phyloP scores from a whole-genome alignment of 2,329 filamentous ascomycete genomes.

The Colletotrichum destructivum region DNA sequence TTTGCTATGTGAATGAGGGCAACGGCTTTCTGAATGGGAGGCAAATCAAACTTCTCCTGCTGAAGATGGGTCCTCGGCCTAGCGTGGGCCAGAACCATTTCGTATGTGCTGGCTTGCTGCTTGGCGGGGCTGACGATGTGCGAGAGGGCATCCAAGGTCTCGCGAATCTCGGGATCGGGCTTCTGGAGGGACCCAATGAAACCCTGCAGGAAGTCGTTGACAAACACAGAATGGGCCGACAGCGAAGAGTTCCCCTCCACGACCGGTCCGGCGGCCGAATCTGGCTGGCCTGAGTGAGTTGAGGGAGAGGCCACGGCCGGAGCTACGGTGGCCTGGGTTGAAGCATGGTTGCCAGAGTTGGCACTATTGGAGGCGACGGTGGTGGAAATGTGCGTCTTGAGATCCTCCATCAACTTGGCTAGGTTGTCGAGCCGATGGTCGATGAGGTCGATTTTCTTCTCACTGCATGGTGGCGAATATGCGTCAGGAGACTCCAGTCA shows the following conservation, averaged over 20 bases:
- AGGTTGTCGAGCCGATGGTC: conserved; percentile 54
- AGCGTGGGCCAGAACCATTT: conserved; percentile 44
- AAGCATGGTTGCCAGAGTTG: not conserved
- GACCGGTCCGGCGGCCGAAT: conserved; percentile 48
- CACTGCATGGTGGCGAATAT: conserved; percentile 44
- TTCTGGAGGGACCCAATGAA: conserved; percentile 48
- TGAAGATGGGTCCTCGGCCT: not conserved
- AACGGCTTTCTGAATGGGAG: conserved; percentile 36
- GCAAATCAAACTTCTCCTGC: conserved; percentile 22
- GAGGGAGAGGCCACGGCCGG: conserved; percentile 18
- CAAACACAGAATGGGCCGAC: conserved; percentile 62
- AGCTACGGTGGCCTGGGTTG: not conserved
- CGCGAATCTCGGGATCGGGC: conserved; percentile 50
- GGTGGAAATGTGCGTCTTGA: conserved; percentile 48
- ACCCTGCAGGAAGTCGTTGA: conserved; percentile 61
- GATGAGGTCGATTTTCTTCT: conserved; percentile 56
- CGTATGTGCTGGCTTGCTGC: conserved; percentile 44
- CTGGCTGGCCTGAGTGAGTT: conserved; percentile 23
- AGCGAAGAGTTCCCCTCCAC: conserved; percentile 63
- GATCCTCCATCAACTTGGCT: conserved; percentile 51
- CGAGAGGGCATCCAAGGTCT: conserved; percentile 53
- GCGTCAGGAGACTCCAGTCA: not conserved
- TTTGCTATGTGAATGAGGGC: not conserved
- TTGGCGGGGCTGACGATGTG: conserved; percentile 48
- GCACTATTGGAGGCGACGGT: not conserved